Evolutionary conservation across 768 basidiomycete species (phyloP).

Genomic region (Psilocybe cyanescens): DNA sequence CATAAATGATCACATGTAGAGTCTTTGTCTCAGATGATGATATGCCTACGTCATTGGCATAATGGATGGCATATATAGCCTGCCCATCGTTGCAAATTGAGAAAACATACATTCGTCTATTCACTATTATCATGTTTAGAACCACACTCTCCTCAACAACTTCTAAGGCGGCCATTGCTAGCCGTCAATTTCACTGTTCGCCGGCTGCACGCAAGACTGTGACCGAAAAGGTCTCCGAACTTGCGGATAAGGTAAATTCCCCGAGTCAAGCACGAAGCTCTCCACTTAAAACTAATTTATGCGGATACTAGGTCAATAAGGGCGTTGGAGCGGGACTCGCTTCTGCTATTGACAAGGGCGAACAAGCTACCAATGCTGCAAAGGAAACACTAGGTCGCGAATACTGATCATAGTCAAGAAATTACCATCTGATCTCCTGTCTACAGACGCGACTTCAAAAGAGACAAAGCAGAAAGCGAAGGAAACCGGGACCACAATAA

Average conservation of each 20-base stretch:
- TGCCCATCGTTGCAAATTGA: background rate
- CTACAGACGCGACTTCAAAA: constrained; percentile 36
- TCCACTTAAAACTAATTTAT: background rate
- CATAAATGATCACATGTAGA: constrained; percentile 1
- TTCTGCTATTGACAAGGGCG: constrained; percentile 49
- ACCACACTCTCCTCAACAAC: constrained; percentile 10
- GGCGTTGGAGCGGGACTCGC: constrained; percentile 49
- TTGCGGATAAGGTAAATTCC: constrained; percentile 41
- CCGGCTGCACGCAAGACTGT: constrained; percentile 40
- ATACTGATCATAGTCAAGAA: background rate
- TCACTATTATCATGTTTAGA: constrained; percentile 22
- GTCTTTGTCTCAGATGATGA: background rate
- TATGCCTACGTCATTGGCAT: constrained; percentile 20
- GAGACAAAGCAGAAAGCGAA: constrained; percentile 38
- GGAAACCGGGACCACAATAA: constrained; percentile 15
- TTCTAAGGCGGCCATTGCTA: constrained; percentile 5
- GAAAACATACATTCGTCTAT: background rate
- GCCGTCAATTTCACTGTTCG: constrained; percentile 35
- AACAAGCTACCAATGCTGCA: constrained; percentile 41
- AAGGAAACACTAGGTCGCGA: constrained; percentile 46
- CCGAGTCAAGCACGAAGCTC: constrained; percentile 1
- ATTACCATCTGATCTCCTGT: background rate
- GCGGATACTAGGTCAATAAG: constrained; percentile 41
- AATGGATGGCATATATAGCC: constrained; percentile 1
- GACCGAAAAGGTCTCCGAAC: constrained; percentile 47